A percentile compares a stretch with the other conserved stretches of the same genome.
These are phyloP conservation scores for Gaillardinia entomophila DNA, from an alignment of 805 yeast species.

Conservation along the genomic window DNA sequence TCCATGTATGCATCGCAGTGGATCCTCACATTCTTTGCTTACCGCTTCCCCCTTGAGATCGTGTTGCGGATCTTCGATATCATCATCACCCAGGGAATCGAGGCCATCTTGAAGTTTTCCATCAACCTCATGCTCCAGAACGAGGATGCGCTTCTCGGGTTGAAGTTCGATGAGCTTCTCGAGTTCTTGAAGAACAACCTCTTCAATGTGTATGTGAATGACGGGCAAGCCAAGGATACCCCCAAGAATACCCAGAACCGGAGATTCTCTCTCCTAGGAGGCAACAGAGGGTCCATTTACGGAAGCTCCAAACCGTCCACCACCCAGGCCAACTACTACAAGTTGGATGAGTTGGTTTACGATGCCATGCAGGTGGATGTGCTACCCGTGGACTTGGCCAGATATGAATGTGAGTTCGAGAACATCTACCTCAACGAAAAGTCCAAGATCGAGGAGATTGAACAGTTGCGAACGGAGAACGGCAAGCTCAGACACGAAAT, in stretches of 20 bases:
- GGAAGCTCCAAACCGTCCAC: constrained; percentile 3
- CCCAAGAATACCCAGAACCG: constrained; percentile 7
- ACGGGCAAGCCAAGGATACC: constrained; percentile 20
- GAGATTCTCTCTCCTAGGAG: constrained; percentile 20
- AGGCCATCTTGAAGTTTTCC: constrained; percentile 79
- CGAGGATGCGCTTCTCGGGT: constrained; percentile 47
- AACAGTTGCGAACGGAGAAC: constrained; percentile 54
- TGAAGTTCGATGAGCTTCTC: constrained; percentile 72
- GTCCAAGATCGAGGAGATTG: constrained; percentile 60
- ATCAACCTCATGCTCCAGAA: constrained; percentile 73
- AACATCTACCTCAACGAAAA: constrained; percentile 66
- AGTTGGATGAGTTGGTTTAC: constrained; percentile 65
- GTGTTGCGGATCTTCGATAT: constrained; percentile 85
- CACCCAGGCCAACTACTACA: constrained; percentile 33
- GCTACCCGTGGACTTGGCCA: constrained; percentile 63
- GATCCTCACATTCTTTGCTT: constrained; percentile 93
- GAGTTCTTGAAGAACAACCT: constrained; percentile 74
- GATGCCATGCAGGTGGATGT: constrained; percentile 75
- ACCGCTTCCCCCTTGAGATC: constrained; percentile 85
- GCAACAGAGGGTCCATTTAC: constrained; percentile 12
- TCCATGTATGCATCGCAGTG: constrained; percentile 98
- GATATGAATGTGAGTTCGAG: constrained; percentile 68
- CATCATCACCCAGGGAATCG: constrained; percentile 86
- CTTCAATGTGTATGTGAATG: constrained; percentile 61
- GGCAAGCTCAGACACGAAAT: constrained; percentile 70